Evolutionary conservation across 176 grass and related monocot species (phyloP).

Genomic region (Sorghum bicolor): DNA sequence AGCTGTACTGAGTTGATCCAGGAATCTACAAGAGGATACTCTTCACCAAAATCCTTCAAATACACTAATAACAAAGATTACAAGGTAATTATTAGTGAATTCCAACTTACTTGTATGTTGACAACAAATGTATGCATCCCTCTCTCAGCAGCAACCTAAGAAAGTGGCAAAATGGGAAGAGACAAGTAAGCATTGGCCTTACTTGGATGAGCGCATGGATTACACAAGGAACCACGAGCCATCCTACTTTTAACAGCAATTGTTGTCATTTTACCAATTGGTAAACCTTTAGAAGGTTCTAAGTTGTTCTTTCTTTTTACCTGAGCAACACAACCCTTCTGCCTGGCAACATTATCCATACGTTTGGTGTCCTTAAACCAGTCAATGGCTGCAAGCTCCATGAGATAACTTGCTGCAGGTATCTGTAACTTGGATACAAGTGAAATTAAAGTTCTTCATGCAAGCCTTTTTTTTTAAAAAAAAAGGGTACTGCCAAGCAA

Average conservation of each 20-base stretch:
- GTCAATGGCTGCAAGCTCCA: slow-evolving; percentile 79
- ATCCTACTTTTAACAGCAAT: not conserved
- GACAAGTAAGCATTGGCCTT: not conserved
- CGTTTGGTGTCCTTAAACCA: slow-evolving; percentile 86
- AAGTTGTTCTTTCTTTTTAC: slow-evolving; percentile 26
- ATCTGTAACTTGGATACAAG: slow-evolving; percentile 40
- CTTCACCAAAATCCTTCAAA: not conserved
- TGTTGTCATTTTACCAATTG: not conserved
- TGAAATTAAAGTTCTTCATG: slow-evolving; percentile 3
- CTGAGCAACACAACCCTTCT: slow-evolving; percentile 73
- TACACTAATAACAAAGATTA: not conserved
- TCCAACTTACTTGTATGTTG: slow-evolving; percentile 71
- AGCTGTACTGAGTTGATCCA: slow-evolving; percentile 79
- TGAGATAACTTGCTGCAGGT: slow-evolving; percentile 74
- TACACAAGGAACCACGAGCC: not conserved
- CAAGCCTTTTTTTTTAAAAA: not conserved
- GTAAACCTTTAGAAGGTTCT: not conserved
- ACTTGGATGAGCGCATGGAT: not conserved
- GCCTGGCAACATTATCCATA: slow-evolving; percentile 85
- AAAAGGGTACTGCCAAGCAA: not conserved
- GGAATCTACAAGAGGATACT: slow-evolving; percentile 56
- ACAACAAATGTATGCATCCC: slow-evolving; percentile 71
- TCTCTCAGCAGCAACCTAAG: slow-evolving; percentile 88
- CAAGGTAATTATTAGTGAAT: not conserved
- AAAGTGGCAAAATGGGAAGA: not conserved